Evolutionary conservation across 129 eudicot genomes (phyloP), one percentile per base, ranked within the genome.

Genomic region (Ambrosia trifida): DNA sequence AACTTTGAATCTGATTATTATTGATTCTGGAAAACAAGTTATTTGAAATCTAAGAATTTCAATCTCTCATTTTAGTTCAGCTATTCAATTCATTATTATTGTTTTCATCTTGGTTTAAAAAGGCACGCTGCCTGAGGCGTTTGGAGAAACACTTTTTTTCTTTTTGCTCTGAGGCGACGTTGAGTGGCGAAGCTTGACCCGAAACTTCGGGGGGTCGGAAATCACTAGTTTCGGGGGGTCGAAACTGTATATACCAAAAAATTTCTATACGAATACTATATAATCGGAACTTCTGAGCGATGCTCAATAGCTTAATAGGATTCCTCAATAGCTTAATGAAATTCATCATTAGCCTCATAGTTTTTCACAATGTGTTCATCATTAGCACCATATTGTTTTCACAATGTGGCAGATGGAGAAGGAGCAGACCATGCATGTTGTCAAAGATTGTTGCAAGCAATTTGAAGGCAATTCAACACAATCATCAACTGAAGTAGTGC

Each of bases 401-500:
- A 47, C 5, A 72, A 57, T n/a, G 16, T 43, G 9, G 32, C 67
- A 47, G 31, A 5, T 49, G 2, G 45, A 51, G 17, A 51, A 17
- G 44, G 47, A 4, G 10, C 18, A 33, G 19, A 40, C 49, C 46
- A 31, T 19, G 33, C 11, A 45, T 60, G 33, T 72, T 59, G 45
- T 11, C 32, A 72, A 44, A 62, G 74, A 33, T 45, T 56, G 49
- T 67, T 49, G 62, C 35, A 43, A 47, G 24, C 49, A 43, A 45
- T 38, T 33, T 47, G 59, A 60, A 72, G 64, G 14, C 14, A 47
- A 28, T 45, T 69, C 75, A 46, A 12, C 65, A 59, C 41, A 59
- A 30, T 59, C 13, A 14, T 13, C 19, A 46, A 68, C 14, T 8
- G 24, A 72, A 75, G 52, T 69, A 76, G 59, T 46, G 61, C 28